Evolutionary conservation across 2,329 filamentous ascomycete species (phyloP).

Genomic region (Phialophora expanda): DNA sequence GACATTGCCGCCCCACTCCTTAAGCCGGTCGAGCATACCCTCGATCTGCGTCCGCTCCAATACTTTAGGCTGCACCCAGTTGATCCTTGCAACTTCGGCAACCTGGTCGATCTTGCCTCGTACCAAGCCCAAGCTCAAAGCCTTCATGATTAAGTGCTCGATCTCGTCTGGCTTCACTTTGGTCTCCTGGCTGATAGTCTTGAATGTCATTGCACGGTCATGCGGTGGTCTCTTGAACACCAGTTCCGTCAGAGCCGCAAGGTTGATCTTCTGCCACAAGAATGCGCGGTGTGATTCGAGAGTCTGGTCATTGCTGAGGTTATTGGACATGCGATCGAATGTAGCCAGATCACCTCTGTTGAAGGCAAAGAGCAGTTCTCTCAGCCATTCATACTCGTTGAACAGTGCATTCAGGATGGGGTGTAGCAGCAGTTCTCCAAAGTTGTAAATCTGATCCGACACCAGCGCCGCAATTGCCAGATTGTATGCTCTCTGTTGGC

Average conservation of each 20-base stretch:
- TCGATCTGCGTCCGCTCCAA: slow-evolving; percentile 94
- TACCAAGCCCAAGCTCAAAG: slow-evolving; percentile 87
- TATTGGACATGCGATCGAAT: slow-evolving; percentile 80
- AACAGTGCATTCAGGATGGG: slow-evolving; percentile 86
- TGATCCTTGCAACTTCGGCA: slow-evolving; percentile 89
- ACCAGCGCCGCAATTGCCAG: slow-evolving; percentile 90
- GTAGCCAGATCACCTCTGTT: slow-evolving; percentile 91
- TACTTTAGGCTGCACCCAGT: slow-evolving; percentile 99
- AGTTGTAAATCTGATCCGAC: slow-evolving; percentile 97
- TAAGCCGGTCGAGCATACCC: slow-evolving; percentile 83
- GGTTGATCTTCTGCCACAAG: slow-evolving; percentile 95
- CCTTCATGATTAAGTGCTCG: slow-evolving; percentile 98
- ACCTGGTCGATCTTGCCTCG: slow-evolving; percentile 96
- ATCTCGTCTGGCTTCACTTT: slow-evolving; percentile 91
- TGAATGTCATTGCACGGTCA: slow-evolving; percentile 91
- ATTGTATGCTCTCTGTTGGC: slow-evolving; percentile 84
- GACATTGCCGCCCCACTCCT: slow-evolving; percentile 95
- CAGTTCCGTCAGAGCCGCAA: slow-evolving; percentile 92
- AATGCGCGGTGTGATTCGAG: slow-evolving; percentile 80
- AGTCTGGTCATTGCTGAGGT: slow-evolving; percentile 79
- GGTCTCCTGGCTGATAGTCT: slow-evolving; percentile 85
- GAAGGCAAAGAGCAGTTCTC: slow-evolving; percentile 95
- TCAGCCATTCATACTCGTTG: slow-evolving; percentile 74
- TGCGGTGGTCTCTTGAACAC: slow-evolving; percentile 96
- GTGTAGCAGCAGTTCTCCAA: slow-evolving; percentile 96